Evolutionary conservation across 306 rosid species (phyloP).

Genomic region (Glycine latifolia): DNA sequence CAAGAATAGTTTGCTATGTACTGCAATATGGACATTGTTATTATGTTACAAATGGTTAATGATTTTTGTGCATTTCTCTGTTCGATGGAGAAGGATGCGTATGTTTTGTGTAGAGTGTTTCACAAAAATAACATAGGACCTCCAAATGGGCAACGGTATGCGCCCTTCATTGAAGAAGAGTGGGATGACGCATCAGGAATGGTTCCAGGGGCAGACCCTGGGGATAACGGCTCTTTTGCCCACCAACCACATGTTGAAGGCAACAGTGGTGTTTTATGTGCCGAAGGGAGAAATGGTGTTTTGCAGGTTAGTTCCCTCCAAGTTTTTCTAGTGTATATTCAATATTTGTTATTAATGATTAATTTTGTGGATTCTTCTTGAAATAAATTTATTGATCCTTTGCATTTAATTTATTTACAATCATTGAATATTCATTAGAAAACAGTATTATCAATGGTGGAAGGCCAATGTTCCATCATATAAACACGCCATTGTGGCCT

Average conservation of each 20-base stretch:
- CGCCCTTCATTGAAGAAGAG: constrained; percentile 96
- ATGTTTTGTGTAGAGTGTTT: constrained; percentile 95
- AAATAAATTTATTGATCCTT: constrained; percentile 26
- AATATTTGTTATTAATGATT: constrained; percentile 24
- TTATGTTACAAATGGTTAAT: constrained; percentile 42
- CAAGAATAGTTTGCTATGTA: constrained; percentile 41
- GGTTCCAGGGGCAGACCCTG: constrained; percentile 70
- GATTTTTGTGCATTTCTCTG: constrained; percentile 52
- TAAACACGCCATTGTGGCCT: neutral
- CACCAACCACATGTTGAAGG: constrained; percentile 48
- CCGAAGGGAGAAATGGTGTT: constrained; percentile 46
- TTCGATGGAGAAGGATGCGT: constrained; percentile 85
- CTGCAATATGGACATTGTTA: constrained; percentile 51
- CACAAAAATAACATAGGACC: constrained; percentile 99
- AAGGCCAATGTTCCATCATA: neutral
- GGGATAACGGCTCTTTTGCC: constrained; percentile 46
- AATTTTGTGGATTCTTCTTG: constrained; percentile 9
- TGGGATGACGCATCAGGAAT: constrained; percentile 79
- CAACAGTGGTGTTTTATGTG: constrained; percentile 45
- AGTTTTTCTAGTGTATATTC: neutral
- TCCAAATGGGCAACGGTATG: constrained; percentile 98
- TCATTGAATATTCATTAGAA: neutral
- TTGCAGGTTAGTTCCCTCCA: constrained; percentile 57
- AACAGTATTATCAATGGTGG: neutral
- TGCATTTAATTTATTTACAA: constrained; percentile 17